phyloP scores from a whole-genome alignment of 1,284 basidiomycete genomes.

The Microbotryum saponariae region DNA sequence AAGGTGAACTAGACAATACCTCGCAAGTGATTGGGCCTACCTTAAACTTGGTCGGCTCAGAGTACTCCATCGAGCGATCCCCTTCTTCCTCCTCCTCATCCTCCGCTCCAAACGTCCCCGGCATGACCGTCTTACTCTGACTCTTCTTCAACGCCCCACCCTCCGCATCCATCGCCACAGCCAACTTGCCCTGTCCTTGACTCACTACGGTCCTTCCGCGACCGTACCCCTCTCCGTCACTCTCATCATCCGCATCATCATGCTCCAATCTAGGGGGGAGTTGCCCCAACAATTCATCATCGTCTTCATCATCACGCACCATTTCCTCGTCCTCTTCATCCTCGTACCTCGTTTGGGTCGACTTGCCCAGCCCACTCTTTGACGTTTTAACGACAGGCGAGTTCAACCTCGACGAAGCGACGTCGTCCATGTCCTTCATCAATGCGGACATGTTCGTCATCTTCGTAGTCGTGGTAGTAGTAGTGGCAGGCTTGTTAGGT shows the following conservation, averaged over 20 bases:
- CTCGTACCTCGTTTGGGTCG: not conserved
- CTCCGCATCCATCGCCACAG: slow-evolving; percentile 6
- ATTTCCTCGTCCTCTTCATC: slow-evolving; percentile 3
- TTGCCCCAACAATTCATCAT: not conserved
- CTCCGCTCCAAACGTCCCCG: slow-evolving; percentile 18
- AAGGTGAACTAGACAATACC: too few relatives aligned
- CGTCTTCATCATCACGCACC: slow-evolving; percentile 1
- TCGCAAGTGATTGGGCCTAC: too few relatives aligned
- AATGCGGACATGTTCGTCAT: too few relatives aligned
- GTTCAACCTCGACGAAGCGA: too few relatives aligned
- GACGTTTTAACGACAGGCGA: too few relatives aligned
- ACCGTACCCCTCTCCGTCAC: not conserved
- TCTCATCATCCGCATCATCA: not conserved
- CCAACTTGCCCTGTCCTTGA: slow-evolving; percentile 1
- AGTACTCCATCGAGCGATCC: slow-evolving; percentile 10
- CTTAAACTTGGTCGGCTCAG: too few relatives aligned
- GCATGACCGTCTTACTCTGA: slow-evolving; percentile 24
- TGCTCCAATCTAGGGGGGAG: not conserved
- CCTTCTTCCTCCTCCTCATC: slow-evolving; percentile 6
- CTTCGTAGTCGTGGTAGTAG: too few relatives aligned
- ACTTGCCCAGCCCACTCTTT: too few relatives aligned
- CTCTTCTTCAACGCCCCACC: slow-evolving; percentile 5
- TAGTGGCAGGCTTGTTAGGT: too few relatives aligned
- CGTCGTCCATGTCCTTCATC: too few relatives aligned
- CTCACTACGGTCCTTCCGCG: not conserved